phyloP scores from a whole-genome alignment of 2,329 filamentous ascomycete species.

The Pseudogymnoascus sp. region DNA sequence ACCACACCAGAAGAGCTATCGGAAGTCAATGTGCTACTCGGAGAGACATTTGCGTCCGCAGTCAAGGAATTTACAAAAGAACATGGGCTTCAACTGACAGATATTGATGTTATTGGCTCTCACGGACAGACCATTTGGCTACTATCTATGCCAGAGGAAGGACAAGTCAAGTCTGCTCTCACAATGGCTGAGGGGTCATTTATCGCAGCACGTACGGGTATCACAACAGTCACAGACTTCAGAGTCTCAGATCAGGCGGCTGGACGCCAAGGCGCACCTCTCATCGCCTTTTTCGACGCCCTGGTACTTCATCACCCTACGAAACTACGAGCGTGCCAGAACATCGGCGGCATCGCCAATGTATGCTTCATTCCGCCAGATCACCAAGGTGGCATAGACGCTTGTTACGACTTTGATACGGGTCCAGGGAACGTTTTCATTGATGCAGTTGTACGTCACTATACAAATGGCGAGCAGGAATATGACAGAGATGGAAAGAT shows the following conservation, averaged over 20 bases:
- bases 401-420: constrained; percentile 45
- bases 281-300: constrained; percentile 51
- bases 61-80: constrained; percentile 42
- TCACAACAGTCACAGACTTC: constrained; percentile 53
- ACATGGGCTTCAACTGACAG: constrained; percentile 35
- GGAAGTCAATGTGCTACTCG: constrained; percentile 49
- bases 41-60: constrained; percentile 47
- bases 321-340: constrained; percentile 51
- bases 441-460: constrained; percentile 48
- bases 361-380: constrained; percentile 52
- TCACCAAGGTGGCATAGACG: constrained; percentile 30
- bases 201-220: constrained; percentile 46
- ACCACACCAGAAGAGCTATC: constrained; percentile 47
- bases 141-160: constrained; percentile 42
- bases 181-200: constrained; percentile 52
- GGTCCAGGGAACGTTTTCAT: constrained; percentile 51
- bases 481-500: constrained; percentile 46
- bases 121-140: constrained; percentile 55
- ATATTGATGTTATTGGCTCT: constrained; percentile 48
- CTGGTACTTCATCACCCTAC: constrained; percentile 48
- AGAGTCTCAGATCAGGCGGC: constrained; percentile 48
- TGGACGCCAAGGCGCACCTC: constrained; percentile 47
- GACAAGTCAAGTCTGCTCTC: constrained; percentile 40
- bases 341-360: constrained; percentile 54
- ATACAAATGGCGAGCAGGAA: constrained; percentile 41